Evolutionary conservation across 805 yeast species (phyloP).

Genomic region (Candida methanosorbosa): DNA sequence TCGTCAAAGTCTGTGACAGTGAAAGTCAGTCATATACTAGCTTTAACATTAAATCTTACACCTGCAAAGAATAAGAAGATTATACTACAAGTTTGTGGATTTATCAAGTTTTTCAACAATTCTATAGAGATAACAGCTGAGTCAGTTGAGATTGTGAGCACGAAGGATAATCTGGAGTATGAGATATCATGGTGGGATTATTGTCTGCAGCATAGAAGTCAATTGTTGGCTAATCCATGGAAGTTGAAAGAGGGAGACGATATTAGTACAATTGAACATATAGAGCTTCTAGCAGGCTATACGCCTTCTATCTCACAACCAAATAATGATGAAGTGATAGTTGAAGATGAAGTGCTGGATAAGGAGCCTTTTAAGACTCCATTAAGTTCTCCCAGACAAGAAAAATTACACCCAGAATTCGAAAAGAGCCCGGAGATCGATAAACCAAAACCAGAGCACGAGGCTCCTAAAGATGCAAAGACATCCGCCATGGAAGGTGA

Average conservation of each 20-base stretch:
- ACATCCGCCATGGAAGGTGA: too few relatives aligned
- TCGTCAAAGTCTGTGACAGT: constrained; percentile 16
- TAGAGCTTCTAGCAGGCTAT: too few relatives aligned
- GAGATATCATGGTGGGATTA: constrained; percentile 31
- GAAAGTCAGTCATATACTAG: constrained; percentile 18
- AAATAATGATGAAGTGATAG: too few relatives aligned
- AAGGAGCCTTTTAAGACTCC: too few relatives aligned
- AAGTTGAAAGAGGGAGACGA: constrained; percentile 11
- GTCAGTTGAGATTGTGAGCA: constrained; percentile 15
- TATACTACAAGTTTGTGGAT: constrained; percentile 20
- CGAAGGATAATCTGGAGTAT: constrained; percentile 10
- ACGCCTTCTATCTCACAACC: too few relatives aligned
- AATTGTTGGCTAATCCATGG: constrained; percentile 26
- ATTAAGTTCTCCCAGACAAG: too few relatives aligned
- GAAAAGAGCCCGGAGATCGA: too few relatives aligned
- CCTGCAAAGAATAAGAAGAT: constrained; percentile 11
- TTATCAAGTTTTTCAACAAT: constrained; percentile 6
- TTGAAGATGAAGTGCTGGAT: too few relatives aligned
- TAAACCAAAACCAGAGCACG: too few relatives aligned
- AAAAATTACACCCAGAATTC: too few relatives aligned
- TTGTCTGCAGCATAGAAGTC: constrained; percentile 14
- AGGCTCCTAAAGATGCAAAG: too few relatives aligned
- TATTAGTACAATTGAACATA: too few relatives aligned
- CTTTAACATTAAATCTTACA: constrained; percentile 2
- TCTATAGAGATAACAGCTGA: constrained; percentile 24